Percentiles rank a stretch among this genome's conserved stretches.
Conservation (phyloP, 768 basidiomycete species). For the Suillus bovinus region DNA sequence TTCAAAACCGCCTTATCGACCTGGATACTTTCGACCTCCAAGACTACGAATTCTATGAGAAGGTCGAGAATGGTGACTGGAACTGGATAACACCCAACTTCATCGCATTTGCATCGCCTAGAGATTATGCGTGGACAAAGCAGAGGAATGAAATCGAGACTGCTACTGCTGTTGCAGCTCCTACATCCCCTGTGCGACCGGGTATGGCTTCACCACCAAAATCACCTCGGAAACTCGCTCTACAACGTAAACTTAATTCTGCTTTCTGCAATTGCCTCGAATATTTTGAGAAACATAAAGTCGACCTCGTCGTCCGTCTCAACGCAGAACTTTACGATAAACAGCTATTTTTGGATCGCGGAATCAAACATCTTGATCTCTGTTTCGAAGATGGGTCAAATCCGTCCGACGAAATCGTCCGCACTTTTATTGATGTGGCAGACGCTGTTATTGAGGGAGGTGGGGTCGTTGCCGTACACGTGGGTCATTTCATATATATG, state of each 20-base stretch:
- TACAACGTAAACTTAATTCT: constrained; percentile 75
- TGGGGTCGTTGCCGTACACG: constrained; percentile 87
- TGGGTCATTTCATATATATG: constrained; percentile 40
- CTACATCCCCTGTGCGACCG: constrained; percentile 29
- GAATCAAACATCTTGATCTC: constrained; percentile 87
- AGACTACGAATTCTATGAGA: constrained; percentile 94
- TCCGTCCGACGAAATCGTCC: constrained; percentile 92
- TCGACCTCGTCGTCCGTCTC: constrained; percentile 90
- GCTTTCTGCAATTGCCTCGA: constrained; percentile 91
- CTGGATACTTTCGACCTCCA: constrained; percentile 92
- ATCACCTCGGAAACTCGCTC: constrained; percentile 46
- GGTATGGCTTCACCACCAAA: constrained; percentile 19
- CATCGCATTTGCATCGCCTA: constrained; percentile 92
- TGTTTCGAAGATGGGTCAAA: constrained; percentile 99
- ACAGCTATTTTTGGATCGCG: constrained; percentile 75
- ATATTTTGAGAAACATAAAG: constrained; percentile 83
- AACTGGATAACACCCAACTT: constrained; percentile 93
- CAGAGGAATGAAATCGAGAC: constrained; percentile 65
- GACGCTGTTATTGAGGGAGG: constrained; percentile 77
- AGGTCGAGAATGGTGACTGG: constrained; percentile 95
- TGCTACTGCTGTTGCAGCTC: constrained; percentile 16
- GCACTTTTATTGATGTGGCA: constrained; percentile 84
- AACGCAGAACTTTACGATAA: constrained; percentile 93
- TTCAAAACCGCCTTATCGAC: constrained; percentile 91
- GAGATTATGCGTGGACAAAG: constrained; percentile 81